Conservation (phyloP, 2,329 filamentous ascomycete species). For the Lasiodiplodia theobromae region DNA sequence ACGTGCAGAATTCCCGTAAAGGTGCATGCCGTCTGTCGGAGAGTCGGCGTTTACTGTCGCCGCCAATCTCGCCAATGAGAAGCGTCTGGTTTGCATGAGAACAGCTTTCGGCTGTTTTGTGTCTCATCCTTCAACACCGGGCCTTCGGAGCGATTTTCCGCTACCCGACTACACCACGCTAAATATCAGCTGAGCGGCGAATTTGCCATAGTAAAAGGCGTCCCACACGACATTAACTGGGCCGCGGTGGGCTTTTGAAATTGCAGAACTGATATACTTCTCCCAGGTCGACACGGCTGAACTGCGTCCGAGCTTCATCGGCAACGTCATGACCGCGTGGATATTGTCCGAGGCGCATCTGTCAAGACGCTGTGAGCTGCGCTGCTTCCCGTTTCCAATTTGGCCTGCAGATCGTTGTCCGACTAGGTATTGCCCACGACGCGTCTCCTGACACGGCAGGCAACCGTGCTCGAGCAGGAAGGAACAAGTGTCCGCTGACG, state of each 20-base stretch:
- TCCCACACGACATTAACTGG: background rate
- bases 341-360: background rate
- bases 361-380: background rate
- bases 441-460: background rate
- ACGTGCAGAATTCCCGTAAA: background rate
- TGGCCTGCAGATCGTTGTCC: background rate
- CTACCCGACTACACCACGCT: background rate
- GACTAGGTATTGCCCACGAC: background rate
- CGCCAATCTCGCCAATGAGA: background rate
- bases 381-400: background rate
- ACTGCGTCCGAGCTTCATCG: background rate
- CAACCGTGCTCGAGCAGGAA: background rate
- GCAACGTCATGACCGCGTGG: background rate
- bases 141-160: conserved; percentile 1
- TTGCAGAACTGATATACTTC: background rate
- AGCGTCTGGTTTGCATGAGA: background rate
- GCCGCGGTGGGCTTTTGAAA: too few relatives aligned
- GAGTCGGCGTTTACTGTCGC: background rate
- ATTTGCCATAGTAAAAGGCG: background rate
- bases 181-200: background rate
- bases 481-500: background rate
- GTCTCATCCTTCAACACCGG: background rate
- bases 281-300: background rate
- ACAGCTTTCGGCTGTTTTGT: too few relatives aligned
- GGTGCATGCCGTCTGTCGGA: background rate